phyloP scores from a whole-genome alignment of 1,284 basidiomycete genomes.

The Trametes polyzona region DNA sequence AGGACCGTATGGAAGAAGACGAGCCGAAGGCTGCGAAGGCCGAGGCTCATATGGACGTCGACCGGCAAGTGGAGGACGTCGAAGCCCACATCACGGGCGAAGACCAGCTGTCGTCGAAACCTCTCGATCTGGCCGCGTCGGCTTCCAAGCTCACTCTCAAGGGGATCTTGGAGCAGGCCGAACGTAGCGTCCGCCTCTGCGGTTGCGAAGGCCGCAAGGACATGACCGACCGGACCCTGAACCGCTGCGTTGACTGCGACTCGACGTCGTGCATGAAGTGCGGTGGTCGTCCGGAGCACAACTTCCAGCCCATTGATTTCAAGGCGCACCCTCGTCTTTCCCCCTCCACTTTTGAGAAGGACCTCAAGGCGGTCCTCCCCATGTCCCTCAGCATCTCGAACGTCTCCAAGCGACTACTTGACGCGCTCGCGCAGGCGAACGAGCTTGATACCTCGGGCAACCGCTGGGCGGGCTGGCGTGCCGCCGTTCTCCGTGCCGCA shows the following conservation, averaged over 20 bases:
- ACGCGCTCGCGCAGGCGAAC: constrained; percentile 50
- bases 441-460: constrained; percentile 49
- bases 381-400: constrained; percentile 79
- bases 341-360: constrained; percentile 75
- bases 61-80: constrained; percentile 45
- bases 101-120: constrained; percentile 61
- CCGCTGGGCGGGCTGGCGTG: constrained; percentile 70
- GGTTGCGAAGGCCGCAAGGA: constrained; percentile 87
- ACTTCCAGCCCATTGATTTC: constrained; percentile 60
- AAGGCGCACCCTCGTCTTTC: constrained; percentile 54
- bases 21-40: constrained; percentile 31
- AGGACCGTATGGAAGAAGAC: constrained; percentile 42
- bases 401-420: constrained; percentile 57
- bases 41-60: constrained; percentile 29
- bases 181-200: constrained; percentile 80
- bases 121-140: constrained; percentile 72
- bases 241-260: constrained; percentile 77
- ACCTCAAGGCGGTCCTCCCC: constrained; percentile 82
- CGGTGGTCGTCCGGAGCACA: constrained; percentile 90
- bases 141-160: constrained; percentile 48
- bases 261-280: constrained; percentile 85
- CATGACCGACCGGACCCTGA: constrained; percentile 72
- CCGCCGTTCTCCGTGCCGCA: constrained; percentile 68
- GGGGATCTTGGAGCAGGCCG: constrained; percentile 67
- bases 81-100: constrained; percentile 71